Base-by-base conservation (phyloP, 2,329 filamentous ascomycete species). In the Neofusicoccum kwambonambiense region DNA sequence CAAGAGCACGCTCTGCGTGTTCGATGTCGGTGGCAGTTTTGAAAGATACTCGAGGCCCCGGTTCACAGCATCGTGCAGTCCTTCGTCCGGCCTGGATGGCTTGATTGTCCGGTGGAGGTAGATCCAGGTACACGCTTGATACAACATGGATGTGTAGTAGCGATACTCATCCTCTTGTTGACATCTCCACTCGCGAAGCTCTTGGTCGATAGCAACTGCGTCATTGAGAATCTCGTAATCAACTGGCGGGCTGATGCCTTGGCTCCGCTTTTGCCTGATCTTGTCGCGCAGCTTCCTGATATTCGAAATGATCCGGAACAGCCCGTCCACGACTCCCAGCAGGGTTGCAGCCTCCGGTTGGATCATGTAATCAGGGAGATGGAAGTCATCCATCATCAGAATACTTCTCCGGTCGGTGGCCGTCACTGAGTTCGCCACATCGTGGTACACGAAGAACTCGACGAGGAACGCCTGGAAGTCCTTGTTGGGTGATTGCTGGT, bases 361-460 rank as follows among this genome's bases (percentile, higher is more conserved):
- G 35, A 84, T 81, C 56, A 85, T 81, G 70, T 84, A 86, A 34
- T 80, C 76, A 1, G 84, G 84, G 3, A 86, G 77, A 15, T 79
- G 78, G 72, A 86, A 82, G 61, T 84, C 81, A 31, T 82, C 81
- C 67, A 81, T 80, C 70, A 84, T 81, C 15, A 83, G 79, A n/a
- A 84, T 76, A 5, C 82, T 82, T 12, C 81, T 80, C 56, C 83
- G 80, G 65, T 84, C 81, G 27, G 86, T 72, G 3, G 82, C 83
- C 6, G 86, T 87, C 61, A 88, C 80, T 15, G 84, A 81, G 67
- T 84, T 86, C 19, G 83, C 84, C 47, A 87, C 83, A 72, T 86
- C 85, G 75, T 95, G 91, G 71, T 95, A 96, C 74, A 93, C 90
- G 76, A 96, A 94, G 78, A 96, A 94, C 74, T 89, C 87, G 67